These are phyloP conservation scores for Lipomyces chichibuensis DNA, from an alignment of 805 yeast species.

Conservation along the genomic window DNA sequence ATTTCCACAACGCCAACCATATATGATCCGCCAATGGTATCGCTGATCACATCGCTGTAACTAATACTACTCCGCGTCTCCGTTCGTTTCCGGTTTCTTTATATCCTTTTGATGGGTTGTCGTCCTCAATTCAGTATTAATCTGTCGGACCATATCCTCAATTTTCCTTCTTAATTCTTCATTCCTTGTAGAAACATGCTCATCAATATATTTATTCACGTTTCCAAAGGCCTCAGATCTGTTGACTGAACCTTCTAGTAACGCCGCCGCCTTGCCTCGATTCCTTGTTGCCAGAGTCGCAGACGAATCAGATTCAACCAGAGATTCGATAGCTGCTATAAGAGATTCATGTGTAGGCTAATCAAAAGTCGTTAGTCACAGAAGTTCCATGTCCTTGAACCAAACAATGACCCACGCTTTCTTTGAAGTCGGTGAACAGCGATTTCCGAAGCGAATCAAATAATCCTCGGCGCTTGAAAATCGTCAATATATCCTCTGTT, in stretches of 20 bases:
- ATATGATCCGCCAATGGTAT: neutral
- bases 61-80: neutral
- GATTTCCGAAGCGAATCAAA: constrained; percentile 36
- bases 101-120: constrained; percentile 1
- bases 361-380: neutral
- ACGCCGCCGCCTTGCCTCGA: constrained; percentile 36
- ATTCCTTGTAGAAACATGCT: constrained; percentile 19
- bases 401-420: constrained; percentile 24
- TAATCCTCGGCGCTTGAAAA: constrained; percentile 36
- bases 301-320: constrained; percentile 18
- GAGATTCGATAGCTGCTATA: constrained; percentile 21
- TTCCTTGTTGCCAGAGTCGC: constrained; percentile 28
- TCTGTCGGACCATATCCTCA: constrained; percentile 20
- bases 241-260: constrained; percentile 36
- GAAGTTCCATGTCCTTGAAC: neutral
- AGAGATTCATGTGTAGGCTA: constrained; percentile 17
- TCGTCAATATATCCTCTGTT: constrained; percentile 41
- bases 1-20: neutral
- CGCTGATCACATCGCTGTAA: neutral
- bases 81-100: neutral
- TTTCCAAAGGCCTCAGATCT: constrained; percentile 32
- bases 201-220: constrained; percentile 34
- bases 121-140: constrained; percentile 13
- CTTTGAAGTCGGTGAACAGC: constrained; percentile 30
- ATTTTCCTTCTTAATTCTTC: constrained; percentile 14